Conservation (phyloP, 2,329 filamentous ascomycete genomes). For the Aspergillus melleus region DNA sequence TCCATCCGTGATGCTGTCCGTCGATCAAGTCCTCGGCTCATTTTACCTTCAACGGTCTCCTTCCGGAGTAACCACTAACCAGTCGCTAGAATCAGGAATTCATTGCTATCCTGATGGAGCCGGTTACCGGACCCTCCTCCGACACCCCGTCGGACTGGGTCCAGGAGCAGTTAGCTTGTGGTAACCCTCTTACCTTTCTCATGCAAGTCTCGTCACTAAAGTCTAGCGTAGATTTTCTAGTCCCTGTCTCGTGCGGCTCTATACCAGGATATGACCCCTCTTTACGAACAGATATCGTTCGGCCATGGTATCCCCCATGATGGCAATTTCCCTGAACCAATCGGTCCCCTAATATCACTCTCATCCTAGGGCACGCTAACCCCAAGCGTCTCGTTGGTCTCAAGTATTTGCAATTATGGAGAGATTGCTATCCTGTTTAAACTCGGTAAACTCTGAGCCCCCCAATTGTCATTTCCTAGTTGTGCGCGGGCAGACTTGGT, state of each 20-base stretch:
- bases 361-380: background rate
- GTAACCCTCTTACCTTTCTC: background rate
- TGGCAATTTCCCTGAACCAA: background rate
- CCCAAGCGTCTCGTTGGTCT: constrained; percentile 5
- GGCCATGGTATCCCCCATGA: background rate
- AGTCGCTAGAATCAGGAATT: background rate
- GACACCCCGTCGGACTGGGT: background rate
- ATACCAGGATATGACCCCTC: background rate
- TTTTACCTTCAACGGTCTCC: too few species aligned
- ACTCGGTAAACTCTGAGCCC: background rate
- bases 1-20: too few species aligned
- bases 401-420: constrained; percentile 27
- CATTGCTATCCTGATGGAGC: background rate
- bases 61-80: too few species aligned
- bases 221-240: background rate
- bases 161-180: background rate
- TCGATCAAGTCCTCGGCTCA: too few species aligned
- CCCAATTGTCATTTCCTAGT: background rate
- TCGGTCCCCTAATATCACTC: background rate
- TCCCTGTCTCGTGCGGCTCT: background rate
- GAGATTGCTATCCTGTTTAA: background rate
- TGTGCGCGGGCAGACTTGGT: background rate
- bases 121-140: background rate
- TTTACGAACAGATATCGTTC: background rate
- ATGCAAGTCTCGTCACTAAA: background rate